Evolutionary conservation across 345 rosid genomes (phyloP).

Genomic region (Linum tenue): DNA sequence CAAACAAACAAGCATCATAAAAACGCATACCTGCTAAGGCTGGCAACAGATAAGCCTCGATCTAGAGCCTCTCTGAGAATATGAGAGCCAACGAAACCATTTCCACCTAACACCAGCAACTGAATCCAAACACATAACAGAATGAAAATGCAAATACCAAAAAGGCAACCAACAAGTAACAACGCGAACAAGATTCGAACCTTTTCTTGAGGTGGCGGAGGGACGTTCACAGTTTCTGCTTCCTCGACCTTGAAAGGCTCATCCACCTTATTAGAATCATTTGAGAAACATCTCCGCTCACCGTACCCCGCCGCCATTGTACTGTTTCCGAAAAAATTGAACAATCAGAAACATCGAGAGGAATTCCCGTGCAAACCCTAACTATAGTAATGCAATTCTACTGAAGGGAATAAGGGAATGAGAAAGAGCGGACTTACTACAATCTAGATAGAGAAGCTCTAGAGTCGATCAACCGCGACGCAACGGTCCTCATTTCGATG

Average conservation of each 20-base stretch:
- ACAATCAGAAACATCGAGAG: neutral
- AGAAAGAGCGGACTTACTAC: slow-evolving; percentile 19
- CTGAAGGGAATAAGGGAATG: neutral
- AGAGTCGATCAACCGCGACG: slow-evolving; percentile 36
- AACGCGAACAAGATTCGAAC: slow-evolving; percentile 18
- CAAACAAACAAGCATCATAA: neutral
- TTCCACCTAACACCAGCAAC: slow-evolving; percentile 97
- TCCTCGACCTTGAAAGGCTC: slow-evolving; percentile 77
- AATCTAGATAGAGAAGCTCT: slow-evolving; percentile 24
- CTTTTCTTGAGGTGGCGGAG: slow-evolving; percentile 79
- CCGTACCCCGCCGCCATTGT: slow-evolving; percentile 25
- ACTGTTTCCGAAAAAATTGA: slow-evolving; percentile 18
- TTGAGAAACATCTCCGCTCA: slow-evolving; percentile 47
- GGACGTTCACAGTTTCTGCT: slow-evolving; percentile 72
- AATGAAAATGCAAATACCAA: slow-evolving; percentile 8
- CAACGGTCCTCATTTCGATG: slow-evolving; percentile 29
- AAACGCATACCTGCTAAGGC: slow-evolving; percentile 77
- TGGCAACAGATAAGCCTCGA: slow-evolving; percentile 64
- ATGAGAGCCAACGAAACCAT: slow-evolving; percentile 95
- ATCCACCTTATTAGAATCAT: slow-evolving; percentile 66
- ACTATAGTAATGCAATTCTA: neutral
- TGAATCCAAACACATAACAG: slow-evolving; percentile 22
- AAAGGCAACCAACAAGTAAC: neutral
- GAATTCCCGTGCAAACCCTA: slow-evolving; percentile 7
- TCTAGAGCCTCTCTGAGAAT: slow-evolving; percentile 79